Evolutionary conservation across 2,329 filamentous ascomycete species (phyloP), one percentile per base, ranked within the genome.

Genomic region (Penicillium paneum): DNA sequence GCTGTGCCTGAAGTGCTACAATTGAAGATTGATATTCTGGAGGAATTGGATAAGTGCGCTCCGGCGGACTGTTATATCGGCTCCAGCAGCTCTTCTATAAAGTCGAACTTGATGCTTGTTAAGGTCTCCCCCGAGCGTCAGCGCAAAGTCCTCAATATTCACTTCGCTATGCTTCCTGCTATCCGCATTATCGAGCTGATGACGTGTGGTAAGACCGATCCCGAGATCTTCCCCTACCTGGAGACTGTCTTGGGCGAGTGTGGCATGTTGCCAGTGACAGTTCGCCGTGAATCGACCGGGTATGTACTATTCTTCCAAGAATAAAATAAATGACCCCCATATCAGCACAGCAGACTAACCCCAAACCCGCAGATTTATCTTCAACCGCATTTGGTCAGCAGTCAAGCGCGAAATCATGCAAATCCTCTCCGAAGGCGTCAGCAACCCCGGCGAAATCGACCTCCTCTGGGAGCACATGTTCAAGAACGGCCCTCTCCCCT

Each of bases 351-450:
- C 19, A 34, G 3, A 47, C 34, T 52, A 5, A 52, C 17, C 2
- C 28, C 1, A 31, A 2, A 8, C 2, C 3, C 8, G 4, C 35
- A 67, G 65, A 4, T 78, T 83, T 63, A 76, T 83, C 34, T 79
- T 81, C 62, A 83, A 83, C 49, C 76, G 81, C 1, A 64, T 83
- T 0, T 83, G 81, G 81, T 81, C 81, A 0, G 80, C 80, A 0
- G 71, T 83, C 41, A 83, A 83, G 67, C 71, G 81, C 3, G 81
- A 83, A 58, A 71, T 71, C 1, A 55, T 83, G 21, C 71, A 64
- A 1, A 79, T 83, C 17, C 61, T 83, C 3, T 70, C 74, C 0
- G 80, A 83, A 47, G 79, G 74, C 0, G 79, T 83, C 1, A 74
- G 73, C 3, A 71, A 69, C 0, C 76, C 81, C 0, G 66, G 73